Evolutionary conservation across 2,329 filamentous ascomycete species (phyloP).

Genomic region (Penicillium sp.): DNA sequence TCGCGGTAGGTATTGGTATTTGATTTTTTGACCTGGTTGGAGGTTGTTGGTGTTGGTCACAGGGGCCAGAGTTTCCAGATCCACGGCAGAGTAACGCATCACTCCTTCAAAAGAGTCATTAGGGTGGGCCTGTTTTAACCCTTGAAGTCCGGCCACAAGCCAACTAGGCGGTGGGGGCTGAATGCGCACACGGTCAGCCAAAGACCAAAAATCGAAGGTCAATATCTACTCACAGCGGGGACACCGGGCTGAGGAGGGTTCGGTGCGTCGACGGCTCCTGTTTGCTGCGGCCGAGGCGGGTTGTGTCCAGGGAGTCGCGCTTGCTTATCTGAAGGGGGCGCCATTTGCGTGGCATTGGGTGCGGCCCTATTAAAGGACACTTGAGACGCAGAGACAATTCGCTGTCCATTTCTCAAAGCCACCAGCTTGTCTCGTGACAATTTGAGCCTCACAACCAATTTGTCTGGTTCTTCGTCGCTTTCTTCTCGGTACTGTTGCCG

Average conservation of each 20-base stretch:
- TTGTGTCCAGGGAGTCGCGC: conserved; percentile 25
- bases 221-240: conserved; percentile 45
- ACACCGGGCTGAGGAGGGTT: conserved; percentile 45
- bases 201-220: conserved; percentile 9
- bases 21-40: conserved; percentile 62
- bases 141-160: conserved; percentile 73
- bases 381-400: conserved; percentile 47
- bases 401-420: conserved; percentile 20
- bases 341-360: conserved; percentile 45
- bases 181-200: conserved; percentile 20
- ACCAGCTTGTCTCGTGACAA: conserved; percentile 69
- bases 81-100: conserved; percentile 87
- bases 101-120: conserved; percentile 82
- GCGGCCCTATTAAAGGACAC: background rate
- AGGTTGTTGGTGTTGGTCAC: conserved; percentile 55
- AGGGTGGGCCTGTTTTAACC: conserved; percentile 70
- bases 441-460: conserved; percentile 72
- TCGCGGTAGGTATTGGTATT: conserved; percentile 81
- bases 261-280: conserved; percentile 48
- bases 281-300: conserved; percentile 37
- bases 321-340: conserved; percentile 34
- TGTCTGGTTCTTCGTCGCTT: conserved; percentile 69
- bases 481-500: conserved; percentile 74
- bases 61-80: conserved; percentile 67
- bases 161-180: conserved; percentile 85